Evolutionary conservation across 352 stramenopile species (phyloP).

Genomic region (Pythium guiyangense): DNA sequence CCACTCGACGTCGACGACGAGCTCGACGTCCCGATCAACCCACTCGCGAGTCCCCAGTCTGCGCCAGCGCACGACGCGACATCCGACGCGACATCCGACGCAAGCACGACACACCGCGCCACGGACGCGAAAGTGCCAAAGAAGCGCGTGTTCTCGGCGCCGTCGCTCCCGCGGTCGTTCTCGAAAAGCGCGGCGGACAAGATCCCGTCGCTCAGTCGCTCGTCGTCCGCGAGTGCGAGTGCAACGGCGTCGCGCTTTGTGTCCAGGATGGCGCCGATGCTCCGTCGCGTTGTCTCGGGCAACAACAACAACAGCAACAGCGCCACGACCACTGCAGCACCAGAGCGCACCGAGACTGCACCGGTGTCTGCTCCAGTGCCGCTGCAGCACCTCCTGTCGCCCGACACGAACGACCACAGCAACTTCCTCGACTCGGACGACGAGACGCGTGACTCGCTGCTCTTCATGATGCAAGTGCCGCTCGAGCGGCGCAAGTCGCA

Average conservation of each 20-base stretch:
- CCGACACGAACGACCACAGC: background rate
- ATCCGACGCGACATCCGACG: background rate
- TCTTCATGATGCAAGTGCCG: conserved; percentile 66
- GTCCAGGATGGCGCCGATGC: conserved; percentile 58
- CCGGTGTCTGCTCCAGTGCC: background rate
- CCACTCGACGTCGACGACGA: conserved; percentile 8
- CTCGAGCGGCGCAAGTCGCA: conserved; percentile 40
- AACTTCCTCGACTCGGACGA: conserved; percentile 37
- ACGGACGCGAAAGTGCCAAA: conserved; percentile 13
- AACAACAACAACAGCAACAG: background rate
- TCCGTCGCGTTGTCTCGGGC: conserved; percentile 20
- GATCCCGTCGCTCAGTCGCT: conserved; percentile 10
- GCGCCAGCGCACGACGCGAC: background rate
- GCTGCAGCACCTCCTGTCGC: background rate
- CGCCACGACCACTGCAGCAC: background rate
- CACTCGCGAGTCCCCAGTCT: background rate
- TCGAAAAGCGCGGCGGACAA: conserved; percentile 15
- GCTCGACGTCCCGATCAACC: background rate
- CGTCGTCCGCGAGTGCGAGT: conserved; percentile 19
- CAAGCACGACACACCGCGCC: background rate
- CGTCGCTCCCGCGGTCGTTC: conserved; percentile 29
- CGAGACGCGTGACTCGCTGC: conserved; percentile 53
- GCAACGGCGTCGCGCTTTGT: conserved; percentile 43
- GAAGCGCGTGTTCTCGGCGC: conserved; percentile 32
- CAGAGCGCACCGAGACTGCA: background rate